Conservation (phyloP, 768 basidiomycete species). For the Tylopilus balloui region DNA sequence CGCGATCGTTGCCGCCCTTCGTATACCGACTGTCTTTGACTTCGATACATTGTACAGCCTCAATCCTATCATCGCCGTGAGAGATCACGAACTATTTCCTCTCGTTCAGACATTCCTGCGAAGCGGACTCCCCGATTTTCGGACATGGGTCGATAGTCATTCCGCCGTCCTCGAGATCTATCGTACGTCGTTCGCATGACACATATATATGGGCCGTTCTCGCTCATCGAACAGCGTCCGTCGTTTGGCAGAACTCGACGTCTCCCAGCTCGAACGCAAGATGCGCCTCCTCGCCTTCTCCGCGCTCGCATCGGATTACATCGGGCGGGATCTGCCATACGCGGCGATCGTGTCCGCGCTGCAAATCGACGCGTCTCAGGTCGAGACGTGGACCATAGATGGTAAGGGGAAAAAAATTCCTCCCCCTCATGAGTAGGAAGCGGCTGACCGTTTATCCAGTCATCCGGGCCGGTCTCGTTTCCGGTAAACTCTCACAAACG, state of each 20-base stretch:
- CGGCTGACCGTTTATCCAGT: too few relatives aligned
- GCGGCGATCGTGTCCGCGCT: slow-evolving; percentile 61
- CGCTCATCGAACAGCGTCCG: neutral
- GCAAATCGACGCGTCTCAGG: slow-evolving; percentile 58
- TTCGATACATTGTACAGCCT: slow-evolving; percentile 79
- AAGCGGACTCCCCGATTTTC: slow-evolving; percentile 57
- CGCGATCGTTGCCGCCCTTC: slow-evolving; percentile 59
- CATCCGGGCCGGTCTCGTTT: slow-evolving; percentile 73
- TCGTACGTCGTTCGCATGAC: slow-evolving; percentile 37
- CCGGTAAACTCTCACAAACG: slow-evolving; percentile 81
- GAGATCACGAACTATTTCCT: slow-evolving; percentile 66
- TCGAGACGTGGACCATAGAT: slow-evolving; percentile 87
- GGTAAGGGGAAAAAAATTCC: slow-evolving; percentile 40
- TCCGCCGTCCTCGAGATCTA: slow-evolving; percentile 48
- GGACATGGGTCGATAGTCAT: slow-evolving; percentile 54
- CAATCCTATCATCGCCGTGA: slow-evolving; percentile 59
- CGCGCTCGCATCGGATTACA: slow-evolving; percentile 70
- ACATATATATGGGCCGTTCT: neutral
- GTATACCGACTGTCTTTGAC: slow-evolving; percentile 66
- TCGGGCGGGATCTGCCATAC: slow-evolving; percentile 72
- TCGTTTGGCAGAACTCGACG: slow-evolving; percentile 47
- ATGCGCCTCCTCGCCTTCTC: slow-evolving; percentile 74
- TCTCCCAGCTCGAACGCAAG: slow-evolving; percentile 64
- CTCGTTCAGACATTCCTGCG: slow-evolving; percentile 75
- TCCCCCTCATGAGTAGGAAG: too few relatives aligned